These are phyloP conservation scores for Yarrowia porcina DNA, from an alignment of 805 yeast species.

Conservation along the genomic window DNA sequence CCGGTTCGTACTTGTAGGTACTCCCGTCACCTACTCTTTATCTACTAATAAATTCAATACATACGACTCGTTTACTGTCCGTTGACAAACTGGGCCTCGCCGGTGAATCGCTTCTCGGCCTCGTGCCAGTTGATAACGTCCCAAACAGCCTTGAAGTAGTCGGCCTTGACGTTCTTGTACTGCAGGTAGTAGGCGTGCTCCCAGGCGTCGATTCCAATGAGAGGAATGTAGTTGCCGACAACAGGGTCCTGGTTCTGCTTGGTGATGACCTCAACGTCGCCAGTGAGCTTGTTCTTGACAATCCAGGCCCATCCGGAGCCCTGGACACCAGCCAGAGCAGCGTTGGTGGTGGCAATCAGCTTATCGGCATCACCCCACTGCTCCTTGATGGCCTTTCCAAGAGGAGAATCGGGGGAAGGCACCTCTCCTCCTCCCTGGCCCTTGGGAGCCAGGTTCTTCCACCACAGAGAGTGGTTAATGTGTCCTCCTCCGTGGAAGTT, in stretches of 20 bases:
- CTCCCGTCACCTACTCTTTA: too few species aligned
- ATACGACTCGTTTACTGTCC: neutral
- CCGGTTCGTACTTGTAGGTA: too few species aligned
- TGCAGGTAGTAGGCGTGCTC: constrained; percentile 95
- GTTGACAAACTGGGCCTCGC: constrained; percentile 21
- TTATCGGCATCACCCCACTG: constrained; percentile 74
- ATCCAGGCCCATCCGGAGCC: constrained; percentile 97
- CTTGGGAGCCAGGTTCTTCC: constrained; percentile 81
- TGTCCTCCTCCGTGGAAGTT: constrained; percentile 93
- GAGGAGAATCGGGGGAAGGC: constrained; percentile 51
- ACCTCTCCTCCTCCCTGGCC: constrained; percentile 73
- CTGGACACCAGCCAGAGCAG: constrained; percentile 78
- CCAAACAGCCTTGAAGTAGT: constrained; percentile 93
- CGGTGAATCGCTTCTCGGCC: constrained; percentile 61
- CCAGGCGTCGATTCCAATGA: constrained; percentile 93
- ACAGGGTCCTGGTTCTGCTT: constrained; percentile 87
- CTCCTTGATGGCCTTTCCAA: constrained; percentile 55
- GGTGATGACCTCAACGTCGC: constrained; percentile 73
- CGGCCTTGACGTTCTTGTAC: constrained; percentile 86
- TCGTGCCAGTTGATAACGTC: constrained; percentile 91
- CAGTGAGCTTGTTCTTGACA: constrained; percentile 68
- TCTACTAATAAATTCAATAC: too few species aligned
- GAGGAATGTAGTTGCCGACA: constrained; percentile 62
- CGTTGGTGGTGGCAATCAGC: constrained; percentile 60
- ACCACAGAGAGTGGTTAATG: constrained; percentile 79